These are phyloP conservation scores for Bjerkandera adusta DNA, from an alignment of 1,284 basidiomycete species.

Conservation along the genomic window DNA sequence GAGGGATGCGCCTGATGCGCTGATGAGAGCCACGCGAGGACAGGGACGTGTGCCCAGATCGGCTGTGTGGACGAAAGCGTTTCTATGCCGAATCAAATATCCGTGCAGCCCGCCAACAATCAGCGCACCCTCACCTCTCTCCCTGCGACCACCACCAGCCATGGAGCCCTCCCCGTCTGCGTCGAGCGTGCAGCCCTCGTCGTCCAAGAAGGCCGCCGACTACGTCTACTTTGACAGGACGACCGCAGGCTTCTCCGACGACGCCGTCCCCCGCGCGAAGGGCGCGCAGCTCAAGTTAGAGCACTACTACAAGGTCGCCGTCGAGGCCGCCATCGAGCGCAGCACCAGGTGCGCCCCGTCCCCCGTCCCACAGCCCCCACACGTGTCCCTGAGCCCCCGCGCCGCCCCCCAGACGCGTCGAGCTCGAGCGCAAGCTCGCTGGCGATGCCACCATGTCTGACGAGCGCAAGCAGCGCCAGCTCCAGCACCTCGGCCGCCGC, in stretches of 20 bases:
- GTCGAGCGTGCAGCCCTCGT: conserved; percentile 17
- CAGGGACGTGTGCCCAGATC: conserved; percentile 2
- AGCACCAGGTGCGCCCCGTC: conserved; percentile 47
- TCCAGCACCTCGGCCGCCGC: conserved; percentile 86
- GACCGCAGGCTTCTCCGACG: conserved; percentile 81
- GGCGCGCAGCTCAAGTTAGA: conserved; percentile 97
- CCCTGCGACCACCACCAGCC: conserved; percentile 1
- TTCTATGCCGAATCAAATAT: conserved; percentile 14
- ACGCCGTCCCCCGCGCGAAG: conserved; percentile 89
- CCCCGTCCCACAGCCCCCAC: conserved; percentile 12
- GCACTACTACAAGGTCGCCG: conserved; percentile 95
- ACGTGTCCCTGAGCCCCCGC: background rate
- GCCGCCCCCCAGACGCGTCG: conserved; percentile 70
- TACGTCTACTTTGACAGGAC: conserved; percentile 97
- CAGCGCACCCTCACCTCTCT: background rate
- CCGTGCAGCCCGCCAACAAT: conserved; percentile 10
- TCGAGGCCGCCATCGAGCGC: conserved; percentile 83
- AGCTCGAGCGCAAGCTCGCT: conserved; percentile 87
- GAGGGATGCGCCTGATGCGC: background rate
- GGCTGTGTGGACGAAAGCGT: conserved; percentile 3
- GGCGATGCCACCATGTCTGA: conserved; percentile 70
- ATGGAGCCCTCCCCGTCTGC: conserved; percentile 17
- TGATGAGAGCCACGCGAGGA: background rate
- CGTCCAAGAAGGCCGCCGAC: conserved; percentile 46
- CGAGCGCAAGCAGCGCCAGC: conserved; percentile 88